A percentile compares a stretch with the other conserved stretches of the same genome.
Evolutionary conservation across 2,329 filamentous ascomycete species (phyloP).

Genomic region (Phyllosticta paracitricarpa): DNA sequence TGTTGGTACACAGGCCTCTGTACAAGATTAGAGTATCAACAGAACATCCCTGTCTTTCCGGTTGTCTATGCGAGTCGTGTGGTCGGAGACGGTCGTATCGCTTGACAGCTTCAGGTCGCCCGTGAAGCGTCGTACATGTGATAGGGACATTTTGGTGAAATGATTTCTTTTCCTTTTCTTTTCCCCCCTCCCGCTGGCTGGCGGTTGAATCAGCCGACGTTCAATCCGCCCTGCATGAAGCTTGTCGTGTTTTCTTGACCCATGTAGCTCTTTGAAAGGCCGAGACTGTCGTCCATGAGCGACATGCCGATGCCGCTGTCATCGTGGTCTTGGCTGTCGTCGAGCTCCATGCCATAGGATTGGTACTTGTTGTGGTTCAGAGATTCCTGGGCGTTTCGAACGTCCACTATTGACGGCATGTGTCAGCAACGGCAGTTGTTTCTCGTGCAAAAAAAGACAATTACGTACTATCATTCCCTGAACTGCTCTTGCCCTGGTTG

Average conservation of each 20-base stretch:
- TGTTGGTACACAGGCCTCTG: background rate
- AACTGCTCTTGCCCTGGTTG: constrained; percentile 7
- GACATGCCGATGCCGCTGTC: constrained; percentile 14
- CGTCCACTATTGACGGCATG: constrained; percentile 2
- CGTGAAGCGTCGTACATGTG: background rate
- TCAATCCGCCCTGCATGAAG: constrained; percentile 6
- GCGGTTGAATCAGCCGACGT: background rate
- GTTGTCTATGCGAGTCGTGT: constrained; percentile 9
- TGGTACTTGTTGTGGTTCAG: constrained; percentile 9
- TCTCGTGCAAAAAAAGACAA: background rate
- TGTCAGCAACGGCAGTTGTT: constrained; percentile 6
- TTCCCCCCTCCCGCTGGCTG: background rate
- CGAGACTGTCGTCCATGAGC: constrained; percentile 11
- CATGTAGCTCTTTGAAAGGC: constrained; percentile 7
- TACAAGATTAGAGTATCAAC: constrained; percentile 11
- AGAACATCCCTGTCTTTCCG: constrained; percentile 1
- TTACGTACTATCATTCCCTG: constrained; percentile 10
- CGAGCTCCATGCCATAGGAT: constrained; percentile 8
- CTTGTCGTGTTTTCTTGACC: background rate
- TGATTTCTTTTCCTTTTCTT: background rate
- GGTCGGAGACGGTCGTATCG: constrained; percentile 9
- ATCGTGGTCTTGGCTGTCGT: constrained; percentile 8
- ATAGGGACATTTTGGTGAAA: background rate
- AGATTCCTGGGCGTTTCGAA: constrained; percentile 4
- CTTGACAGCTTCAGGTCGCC: constrained; percentile 1